Percentiles rank a stretch among this genome's conserved stretches.
Evolutionary conservation across 257 asterid species (phyloP).

Genomic region (Solanum lycopersicoides): DNA sequence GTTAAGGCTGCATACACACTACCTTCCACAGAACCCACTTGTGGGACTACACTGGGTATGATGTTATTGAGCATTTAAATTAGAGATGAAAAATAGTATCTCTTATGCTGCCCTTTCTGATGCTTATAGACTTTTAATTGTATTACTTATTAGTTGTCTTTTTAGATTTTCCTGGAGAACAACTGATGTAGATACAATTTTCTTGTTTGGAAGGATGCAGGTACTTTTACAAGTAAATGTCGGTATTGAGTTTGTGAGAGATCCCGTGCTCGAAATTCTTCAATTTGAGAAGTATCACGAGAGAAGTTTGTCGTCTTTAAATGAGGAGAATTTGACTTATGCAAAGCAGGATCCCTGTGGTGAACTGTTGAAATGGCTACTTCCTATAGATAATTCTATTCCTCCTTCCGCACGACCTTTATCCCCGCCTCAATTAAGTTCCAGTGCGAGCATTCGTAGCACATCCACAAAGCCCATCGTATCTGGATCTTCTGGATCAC

Average conservation of each 20-base stretch:
- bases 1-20: neutral
- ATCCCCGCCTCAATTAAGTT: slow-evolving; percentile 61
- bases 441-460: slow-evolving; percentile 62
- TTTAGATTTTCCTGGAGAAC: neutral
- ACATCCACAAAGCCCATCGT: slow-evolving; percentile 48
- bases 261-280: slow-evolving; percentile 91
- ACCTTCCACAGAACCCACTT: neutral
- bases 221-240: slow-evolving; percentile 91
- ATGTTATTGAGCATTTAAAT: neutral
- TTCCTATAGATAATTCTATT: slow-evolving; percentile 86
- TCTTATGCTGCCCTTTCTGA: neutral
- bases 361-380: slow-evolving; percentile 79
- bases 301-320: slow-evolving; percentile 33
- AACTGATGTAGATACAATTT: slow-evolving; percentile 44
- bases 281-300: slow-evolving; percentile 82
- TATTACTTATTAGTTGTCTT: neutral
- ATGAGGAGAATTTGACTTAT: slow-evolving; percentile 23
- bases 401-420: slow-evolving; percentile 57
- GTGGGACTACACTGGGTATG: neutral
- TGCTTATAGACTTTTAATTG: neutral
- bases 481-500: slow-evolving; percentile 74
- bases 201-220: slow-evolving; percentile 97
- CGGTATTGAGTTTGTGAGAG: slow-evolving; percentile 57
- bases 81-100: neutral
- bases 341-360: slow-evolving; percentile 64